A percentile compares a stretch with the other conserved stretches of the same genome.
Conservation (phyloP, 805 yeast genomes). For the Saccharomycopsis sp. region DNA sequence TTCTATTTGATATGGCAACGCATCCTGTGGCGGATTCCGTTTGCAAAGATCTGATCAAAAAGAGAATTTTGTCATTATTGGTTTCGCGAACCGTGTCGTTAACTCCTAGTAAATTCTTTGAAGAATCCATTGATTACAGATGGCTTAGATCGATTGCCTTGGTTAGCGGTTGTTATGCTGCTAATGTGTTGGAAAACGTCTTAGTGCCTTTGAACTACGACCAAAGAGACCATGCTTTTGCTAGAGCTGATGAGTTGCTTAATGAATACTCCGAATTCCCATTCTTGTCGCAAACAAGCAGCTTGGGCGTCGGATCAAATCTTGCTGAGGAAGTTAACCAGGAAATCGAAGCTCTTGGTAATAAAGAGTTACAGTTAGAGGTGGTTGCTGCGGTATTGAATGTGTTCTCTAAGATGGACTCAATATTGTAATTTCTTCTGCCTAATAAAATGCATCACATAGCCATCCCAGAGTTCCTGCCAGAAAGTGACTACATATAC, state of each 20-base stretch:
- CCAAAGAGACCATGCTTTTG: conserved; percentile 84
- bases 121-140: conserved; percentile 59
- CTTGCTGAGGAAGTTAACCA: conserved; percentile 41
- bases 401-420: conserved; percentile 89
- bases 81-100: conserved; percentile 64
- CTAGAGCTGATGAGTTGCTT: conserved; percentile 88
- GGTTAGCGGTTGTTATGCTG: conserved; percentile 88
- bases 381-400: conserved; percentile 87
- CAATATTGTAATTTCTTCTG: conserved; percentile 66
- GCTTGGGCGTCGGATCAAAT: conserved; percentile 67
- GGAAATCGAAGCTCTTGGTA: conserved; percentile 46
- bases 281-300: conserved; percentile 53
- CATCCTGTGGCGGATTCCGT: conserved; percentile 88
- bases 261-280: conserved; percentile 82
- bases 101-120: conserved; percentile 56
- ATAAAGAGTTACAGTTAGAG: conserved; percentile 67
- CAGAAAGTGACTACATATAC: not conserved
- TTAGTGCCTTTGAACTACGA: conserved; percentile 72
- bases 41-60: conserved; percentile 74
- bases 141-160: conserved; percentile 73
- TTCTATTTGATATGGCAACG: conserved; percentile 96
- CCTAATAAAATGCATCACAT: too few species aligned
- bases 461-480: too few species aligned
- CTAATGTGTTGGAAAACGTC: conserved; percentile 91
- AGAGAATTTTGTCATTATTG: conserved; percentile 63